Percentiles rank a stretch among this genome's conserved stretches.
These are phyloP conservation scores for Candida ipomoeae DNA, from an alignment of 805 yeast species.

Conservation along the genomic window DNA sequence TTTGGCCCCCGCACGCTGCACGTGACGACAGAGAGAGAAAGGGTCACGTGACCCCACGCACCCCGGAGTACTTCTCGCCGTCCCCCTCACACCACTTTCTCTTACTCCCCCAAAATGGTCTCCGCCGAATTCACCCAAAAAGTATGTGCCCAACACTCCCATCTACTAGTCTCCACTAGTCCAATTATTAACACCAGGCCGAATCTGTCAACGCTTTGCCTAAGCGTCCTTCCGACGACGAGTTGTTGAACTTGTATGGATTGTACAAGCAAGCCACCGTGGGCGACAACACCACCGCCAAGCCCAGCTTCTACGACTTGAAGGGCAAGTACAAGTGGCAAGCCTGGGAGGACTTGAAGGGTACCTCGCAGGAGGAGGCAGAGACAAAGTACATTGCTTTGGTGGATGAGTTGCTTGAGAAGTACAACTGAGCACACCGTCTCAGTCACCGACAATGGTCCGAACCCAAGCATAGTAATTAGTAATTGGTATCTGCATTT, in stretches of 20 bases:
- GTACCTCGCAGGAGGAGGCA: slow-evolving; percentile 84
- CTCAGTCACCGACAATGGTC: slow-evolving; percentile 11
- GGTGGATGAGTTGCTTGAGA: slow-evolving; percentile 58
- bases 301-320: slow-evolving; percentile 90
- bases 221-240: slow-evolving; percentile 80
- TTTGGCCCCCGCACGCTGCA: background rate
- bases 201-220: slow-evolving; percentile 71
- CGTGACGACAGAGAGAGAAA: background rate
- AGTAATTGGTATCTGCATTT: too few relatives aligned
- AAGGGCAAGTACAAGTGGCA: slow-evolving; percentile 98
- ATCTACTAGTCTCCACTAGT: too few relatives aligned
- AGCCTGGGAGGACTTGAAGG: slow-evolving; percentile 87
- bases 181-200: slow-evolving; percentile 48
- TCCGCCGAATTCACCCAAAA: slow-evolving; percentile 28
- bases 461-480: too few relatives aligned
- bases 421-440: slow-evolving; percentile 24
- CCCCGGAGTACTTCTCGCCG: background rate
- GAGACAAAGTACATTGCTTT: slow-evolving; percentile 72
- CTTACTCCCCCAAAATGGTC: slow-evolving; percentile 16
- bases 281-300: slow-evolving; percentile 84
- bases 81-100: background rate
- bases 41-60: background rate
- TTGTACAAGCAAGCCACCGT: slow-evolving; percentile 95
- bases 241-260: slow-evolving; percentile 81
- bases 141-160: slow-evolving; percentile 16